Base-by-base conservation (phyloP, 164 flowering plant genomes). In the Platanus orientalis region DNA sequence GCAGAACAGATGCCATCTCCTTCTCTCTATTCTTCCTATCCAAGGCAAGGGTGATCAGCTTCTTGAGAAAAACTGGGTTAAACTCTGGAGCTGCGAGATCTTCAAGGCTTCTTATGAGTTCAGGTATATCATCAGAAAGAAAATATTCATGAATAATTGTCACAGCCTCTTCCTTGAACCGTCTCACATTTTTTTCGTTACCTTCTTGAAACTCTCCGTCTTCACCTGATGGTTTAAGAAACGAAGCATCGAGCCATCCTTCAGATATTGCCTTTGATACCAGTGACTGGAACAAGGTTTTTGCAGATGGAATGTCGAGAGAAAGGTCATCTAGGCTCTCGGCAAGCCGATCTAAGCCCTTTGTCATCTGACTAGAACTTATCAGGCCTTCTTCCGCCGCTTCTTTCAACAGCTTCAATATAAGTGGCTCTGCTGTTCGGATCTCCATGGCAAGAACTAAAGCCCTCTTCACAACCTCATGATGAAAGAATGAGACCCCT, bases 291-390 rank as follows among this genome's bases (percentile, higher is more conserved):
- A 86, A 94, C 78, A 76, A 62, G 27, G 73, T 24, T 64, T 83
- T 91, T n/a, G 99, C 99, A 44, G 88, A 73, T 53, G 99, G 99
- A 47, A 94, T 85, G 65, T 94, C 99, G 56, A 94, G 96, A 27
- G 96, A 88, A 57, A 94, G 97, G 67, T 94, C 97, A 67, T 94
- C 96, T 27, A 94, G 93, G 73, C 89, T 84, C 74, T 89, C 99
- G 26, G 75, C 80, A 57, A 94, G 74, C 44, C 99, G 81, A 67
- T 84, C 67, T 70, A 94, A 94, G 17, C 99, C 99, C 58, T 94
- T 94, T 3, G 64, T 69, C 96, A 91, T 89, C 74, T 94, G 99
- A 67, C 97, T 94, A 6, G 96, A 86, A 68, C 96, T 94, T 75
- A 91, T 84, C 48, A 94, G 78, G 30, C 96, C 96, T 76, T 91